Evolutionary conservation across 169 alveolate species (phyloP).

Genomic region (Cryptosporidium ubiquitum): DNA sequence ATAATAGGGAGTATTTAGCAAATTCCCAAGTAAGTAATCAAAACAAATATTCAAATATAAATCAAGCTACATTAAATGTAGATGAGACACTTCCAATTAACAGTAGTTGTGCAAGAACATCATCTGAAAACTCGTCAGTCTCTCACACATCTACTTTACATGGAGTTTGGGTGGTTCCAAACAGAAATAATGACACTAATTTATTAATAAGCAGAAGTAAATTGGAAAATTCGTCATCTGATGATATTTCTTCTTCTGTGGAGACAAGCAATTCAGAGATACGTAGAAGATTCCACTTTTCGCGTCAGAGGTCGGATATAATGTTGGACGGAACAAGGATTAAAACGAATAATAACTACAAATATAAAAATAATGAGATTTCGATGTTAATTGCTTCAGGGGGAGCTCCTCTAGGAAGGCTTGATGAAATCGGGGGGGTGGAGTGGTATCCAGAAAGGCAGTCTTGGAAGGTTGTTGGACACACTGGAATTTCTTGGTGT

Average conservation of each 20-base stretch:
- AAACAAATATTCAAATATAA: not conserved
- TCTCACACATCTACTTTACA: slow-evolving; percentile 47
- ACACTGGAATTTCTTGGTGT: slow-evolving; percentile 74
- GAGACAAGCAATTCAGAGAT: slow-evolving; percentile 23
- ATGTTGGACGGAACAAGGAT: not conserved
- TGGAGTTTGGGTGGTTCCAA: slow-evolving; percentile 69
- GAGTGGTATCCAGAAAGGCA: slow-evolving; percentile 73
- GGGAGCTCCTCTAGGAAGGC: slow-evolving; percentile 63
- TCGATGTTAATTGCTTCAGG: slow-evolving; percentile 72
- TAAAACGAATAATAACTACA: not conserved
- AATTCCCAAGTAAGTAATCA: not conserved
- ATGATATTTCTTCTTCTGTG: slow-evolving; percentile 1
- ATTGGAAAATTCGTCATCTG: slow-evolving; percentile 6
- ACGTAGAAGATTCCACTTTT: slow-evolving; percentile 19
- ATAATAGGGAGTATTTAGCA: not conserved
- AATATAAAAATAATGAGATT: slow-evolving; percentile 5
- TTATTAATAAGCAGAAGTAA: not conserved
- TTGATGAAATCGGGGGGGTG: slow-evolving; percentile 52
- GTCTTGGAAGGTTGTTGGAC: slow-evolving; percentile 70
- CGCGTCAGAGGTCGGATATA: slow-evolving; percentile 34
- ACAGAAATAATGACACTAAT: not conserved
- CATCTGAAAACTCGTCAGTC: slow-evolving; percentile 45
- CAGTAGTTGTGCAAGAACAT: not conserved
- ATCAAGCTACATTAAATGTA: slow-evolving; percentile 18
- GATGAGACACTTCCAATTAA: not conserved